phyloP scores from a whole-genome alignment of 768 basidiomycete genomes.

The Pulveroboletus sp. region DNA sequence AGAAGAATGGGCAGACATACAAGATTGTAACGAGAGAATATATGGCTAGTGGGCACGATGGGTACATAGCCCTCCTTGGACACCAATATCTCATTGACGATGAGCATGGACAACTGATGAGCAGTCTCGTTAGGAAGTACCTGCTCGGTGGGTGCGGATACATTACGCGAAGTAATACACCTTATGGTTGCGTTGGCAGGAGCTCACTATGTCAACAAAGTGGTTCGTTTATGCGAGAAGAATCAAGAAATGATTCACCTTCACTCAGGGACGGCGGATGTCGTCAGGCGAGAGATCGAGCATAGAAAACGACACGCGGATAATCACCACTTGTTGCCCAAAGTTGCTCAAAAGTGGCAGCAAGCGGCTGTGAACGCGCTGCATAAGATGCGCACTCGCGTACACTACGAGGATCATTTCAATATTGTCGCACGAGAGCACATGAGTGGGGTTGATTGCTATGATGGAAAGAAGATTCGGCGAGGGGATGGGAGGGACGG shows the following conservation, averaged over 20 bases:
- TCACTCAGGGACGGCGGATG: slow-evolving; percentile 39
- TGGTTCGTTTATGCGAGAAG: slow-evolving; percentile 38
- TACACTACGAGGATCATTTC: slow-evolving; percentile 56
- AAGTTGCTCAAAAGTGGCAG: slow-evolving; percentile 44
- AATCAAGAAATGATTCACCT: slow-evolving; percentile 31
- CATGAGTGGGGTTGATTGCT: slow-evolving; percentile 74
- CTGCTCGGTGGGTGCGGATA: slow-evolving; percentile 54
- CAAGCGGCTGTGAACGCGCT: slow-evolving; percentile 38
- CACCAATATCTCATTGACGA: slow-evolving; percentile 72
- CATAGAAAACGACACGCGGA: slow-evolving; percentile 31
- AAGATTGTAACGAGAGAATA: slow-evolving; percentile 84
- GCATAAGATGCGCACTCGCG: slow-evolving; percentile 42
- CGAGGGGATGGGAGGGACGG: slow-evolving; percentile 27
- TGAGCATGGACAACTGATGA: slow-evolving; percentile 77
- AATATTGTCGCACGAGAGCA: slow-evolving; percentile 62
- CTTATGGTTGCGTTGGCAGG: slow-evolving; percentile 39
- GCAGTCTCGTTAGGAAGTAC: slow-evolving; percentile 75
- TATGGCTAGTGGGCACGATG: slow-evolving; percentile 81
- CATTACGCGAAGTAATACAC: neutral
- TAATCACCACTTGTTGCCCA: slow-evolving; percentile 19
- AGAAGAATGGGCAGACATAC: slow-evolving; percentile 55
- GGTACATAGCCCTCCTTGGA: slow-evolving; percentile 64
- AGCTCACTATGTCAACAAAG: slow-evolving; percentile 66
- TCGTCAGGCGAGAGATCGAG: slow-evolving; percentile 46
- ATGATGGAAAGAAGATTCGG: slow-evolving; percentile 52